phyloP scores from a whole-genome alignment of 805 yeast species.

The Metschnikowia sp. region DNA sequence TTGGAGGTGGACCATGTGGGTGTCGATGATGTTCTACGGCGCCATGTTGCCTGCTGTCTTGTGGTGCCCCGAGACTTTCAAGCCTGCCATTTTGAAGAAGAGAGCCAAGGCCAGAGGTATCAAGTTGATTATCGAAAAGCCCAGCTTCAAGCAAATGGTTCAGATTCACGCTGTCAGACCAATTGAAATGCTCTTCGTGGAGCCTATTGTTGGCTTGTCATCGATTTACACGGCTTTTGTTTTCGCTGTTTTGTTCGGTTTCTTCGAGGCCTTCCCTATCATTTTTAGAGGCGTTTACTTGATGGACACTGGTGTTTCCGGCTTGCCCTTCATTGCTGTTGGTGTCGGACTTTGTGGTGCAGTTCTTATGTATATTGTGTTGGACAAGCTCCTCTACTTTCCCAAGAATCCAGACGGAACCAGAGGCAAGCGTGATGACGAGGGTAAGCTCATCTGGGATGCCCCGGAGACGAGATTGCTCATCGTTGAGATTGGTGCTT shows the following conservation, averaged over 20 bases:
- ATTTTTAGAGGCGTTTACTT: constrained; percentile 63
- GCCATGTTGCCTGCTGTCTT: constrained; percentile 16
- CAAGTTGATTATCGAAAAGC: constrained; percentile 35
- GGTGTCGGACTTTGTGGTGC: constrained; percentile 66
- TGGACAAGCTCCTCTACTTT: constrained; percentile 50
- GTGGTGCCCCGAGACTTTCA: constrained; percentile 17
- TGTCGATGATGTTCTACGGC: constrained; percentile 19
- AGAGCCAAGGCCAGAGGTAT: constrained; percentile 50
- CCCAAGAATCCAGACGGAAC: constrained; percentile 63
- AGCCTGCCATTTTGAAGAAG: constrained; percentile 16
- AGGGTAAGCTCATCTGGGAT: constrained; percentile 53
- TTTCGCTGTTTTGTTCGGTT: constrained; percentile 74
- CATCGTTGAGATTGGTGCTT: constrained; percentile 64
- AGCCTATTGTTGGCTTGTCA: constrained; percentile 71
- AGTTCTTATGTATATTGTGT: constrained; percentile 44
- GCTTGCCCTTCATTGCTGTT: constrained; percentile 68
- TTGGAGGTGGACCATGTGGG: constrained; percentile 22
- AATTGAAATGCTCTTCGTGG: constrained; percentile 61
- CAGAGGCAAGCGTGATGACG: constrained; percentile 49
- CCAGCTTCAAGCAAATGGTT: constrained; percentile 42
- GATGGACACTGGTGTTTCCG: constrained; percentile 60
- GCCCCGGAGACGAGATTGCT: constrained; percentile 61
- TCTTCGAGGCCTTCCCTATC: constrained; percentile 76
- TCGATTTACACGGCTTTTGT: constrained; percentile 70
- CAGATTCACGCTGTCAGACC: constrained; percentile 59